These are phyloP conservation scores for Boletellus emodensis DNA, from an alignment of 768 basidiomycete genomes.

Conservation along the genomic window DNA sequence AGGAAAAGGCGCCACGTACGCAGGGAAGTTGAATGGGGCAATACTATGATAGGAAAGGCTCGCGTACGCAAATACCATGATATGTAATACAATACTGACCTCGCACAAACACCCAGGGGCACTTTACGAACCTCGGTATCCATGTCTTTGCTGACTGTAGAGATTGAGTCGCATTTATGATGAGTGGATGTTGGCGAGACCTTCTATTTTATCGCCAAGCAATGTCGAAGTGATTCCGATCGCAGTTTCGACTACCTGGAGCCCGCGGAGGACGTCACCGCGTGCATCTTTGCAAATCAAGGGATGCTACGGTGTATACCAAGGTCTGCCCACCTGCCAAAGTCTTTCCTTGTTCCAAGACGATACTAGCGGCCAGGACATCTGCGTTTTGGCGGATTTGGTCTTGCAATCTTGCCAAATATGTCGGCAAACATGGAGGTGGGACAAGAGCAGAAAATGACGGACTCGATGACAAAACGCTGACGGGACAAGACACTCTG, in stretches of 20 bases:
- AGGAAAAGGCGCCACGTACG: constrained; percentile 42
- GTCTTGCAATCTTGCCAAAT: constrained; percentile 67
- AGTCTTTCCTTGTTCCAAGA: constrained; percentile 96
- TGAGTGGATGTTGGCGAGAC: constrained; percentile 35
- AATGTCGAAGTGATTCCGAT: constrained; percentile 77
- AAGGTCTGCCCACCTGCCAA: constrained; percentile 53
- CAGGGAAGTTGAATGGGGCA: constrained; percentile 88
- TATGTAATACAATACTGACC: constrained; percentile 29
- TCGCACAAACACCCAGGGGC: constrained; percentile 85
- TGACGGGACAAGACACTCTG: constrained; percentile 85
- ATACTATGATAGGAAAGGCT: constrained; percentile 40
- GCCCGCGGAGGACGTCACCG: constrained; percentile 88
- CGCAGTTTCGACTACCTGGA: constrained; percentile 84
- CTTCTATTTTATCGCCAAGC: constrained; percentile 91
- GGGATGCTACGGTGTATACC: neutral
- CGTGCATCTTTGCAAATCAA: constrained; percentile 65
- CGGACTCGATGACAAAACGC: constrained; percentile 83
- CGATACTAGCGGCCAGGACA: constrained; percentile 83
- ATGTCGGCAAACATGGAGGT: constrained; percentile 3
- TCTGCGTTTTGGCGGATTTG: constrained; percentile 83
- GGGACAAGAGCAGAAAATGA: constrained; percentile 11
- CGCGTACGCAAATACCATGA: neutral
- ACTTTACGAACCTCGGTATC: constrained; percentile 84
- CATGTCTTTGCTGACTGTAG: constrained; percentile 88
- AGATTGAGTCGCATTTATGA: constrained; percentile 14